Evolutionary conservation across 768 basidiomycete genomes (phyloP), one percentile per base, ranked within the genome.

Genomic region (Leccinum disarticulatum): DNA sequence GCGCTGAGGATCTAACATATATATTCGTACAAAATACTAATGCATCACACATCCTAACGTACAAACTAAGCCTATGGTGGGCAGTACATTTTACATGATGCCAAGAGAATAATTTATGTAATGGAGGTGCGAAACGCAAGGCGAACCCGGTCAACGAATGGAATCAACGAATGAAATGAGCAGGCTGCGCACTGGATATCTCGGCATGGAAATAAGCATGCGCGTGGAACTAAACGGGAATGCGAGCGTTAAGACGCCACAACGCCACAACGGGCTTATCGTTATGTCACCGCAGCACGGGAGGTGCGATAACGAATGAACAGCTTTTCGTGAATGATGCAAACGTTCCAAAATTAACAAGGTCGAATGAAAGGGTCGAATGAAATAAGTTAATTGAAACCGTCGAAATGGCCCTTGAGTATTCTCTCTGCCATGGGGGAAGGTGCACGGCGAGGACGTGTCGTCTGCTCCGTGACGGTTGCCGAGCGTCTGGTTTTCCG

Each of bases 381-480:
- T 43, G 55, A 13, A 36, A 55, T 58, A 55, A 57, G 41, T 81
- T 75, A 92, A 69, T 91, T 90, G 80, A 94, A 94, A 52, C 92
- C 88, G 69, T 94, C 92, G 66, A 93, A 94, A 67, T 94, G 92
- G 9, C 92, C 92, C 78, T 91, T 94, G 65, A 94, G 81, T 61
- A 94, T 93, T 59, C 92, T 81, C 75, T 94, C 92, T 63, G 91
- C 93, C 92, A 93, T 93, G 6, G 91, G 91, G 41, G 90, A 91
- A 19, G 91, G 91, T 3, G 88, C 90, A 61, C 85, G 79, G 57
- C 83, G 85, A 10, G 80, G 80, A 53, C 80, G 81, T 14, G 79
- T 76, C 52, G 79, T 76, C 52, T 72, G 69, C 47, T 80, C 81
- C 8, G 54, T 61, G 56, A 87, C 70, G 19, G 87, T 88, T 4